A percentile compares a stretch with the other conserved stretches of the same genome.
phyloP scores from a whole-genome alignment of 345 rosid species.

The Isatis tinctoria region DNA sequence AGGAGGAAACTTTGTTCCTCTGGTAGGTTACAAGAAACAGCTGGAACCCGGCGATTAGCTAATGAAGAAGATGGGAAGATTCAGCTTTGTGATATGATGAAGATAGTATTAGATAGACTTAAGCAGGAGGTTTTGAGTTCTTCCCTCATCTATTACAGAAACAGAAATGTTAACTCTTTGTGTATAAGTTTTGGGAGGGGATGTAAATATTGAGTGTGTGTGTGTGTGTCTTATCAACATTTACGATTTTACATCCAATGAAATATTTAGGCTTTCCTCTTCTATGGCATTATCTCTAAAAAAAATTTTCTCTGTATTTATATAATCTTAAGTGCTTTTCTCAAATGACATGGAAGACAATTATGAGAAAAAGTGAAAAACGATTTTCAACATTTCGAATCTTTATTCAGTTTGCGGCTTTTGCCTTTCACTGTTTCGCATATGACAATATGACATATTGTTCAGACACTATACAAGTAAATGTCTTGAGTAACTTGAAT shows the following conservation, averaged over 20 bases:
- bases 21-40: slow-evolving; percentile 3
- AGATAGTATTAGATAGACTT: slow-evolving; percentile 20
- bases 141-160: slow-evolving; percentile 11
- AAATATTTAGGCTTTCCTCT: background rate
- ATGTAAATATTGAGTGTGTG: slow-evolving; percentile 26
- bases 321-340: background rate
- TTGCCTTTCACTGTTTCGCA: background rate
- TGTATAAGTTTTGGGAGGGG: slow-evolving; percentile 20
- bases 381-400: background rate
- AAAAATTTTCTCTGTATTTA: background rate
- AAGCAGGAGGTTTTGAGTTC: slow-evolving; percentile 18
- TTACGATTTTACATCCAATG: slow-evolving; percentile 21
- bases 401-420: background rate
- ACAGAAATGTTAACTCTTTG: slow-evolving; percentile 17
- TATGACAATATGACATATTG: too few relatives aligned
- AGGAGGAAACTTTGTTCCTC: slow-evolving; percentile 23
- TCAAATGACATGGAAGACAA: background rate
- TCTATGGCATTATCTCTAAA: background rate
- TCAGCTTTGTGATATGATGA: slow-evolving; percentile 16
- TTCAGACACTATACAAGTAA: background rate
- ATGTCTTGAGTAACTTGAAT: background rate
- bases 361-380: background rate
- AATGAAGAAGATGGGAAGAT: slow-evolving; percentile 1
- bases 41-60: background rate
- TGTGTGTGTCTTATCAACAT: background rate